phyloP scores from a whole-genome alignment of 805 yeast species.

The Candida ficus region DNA sequence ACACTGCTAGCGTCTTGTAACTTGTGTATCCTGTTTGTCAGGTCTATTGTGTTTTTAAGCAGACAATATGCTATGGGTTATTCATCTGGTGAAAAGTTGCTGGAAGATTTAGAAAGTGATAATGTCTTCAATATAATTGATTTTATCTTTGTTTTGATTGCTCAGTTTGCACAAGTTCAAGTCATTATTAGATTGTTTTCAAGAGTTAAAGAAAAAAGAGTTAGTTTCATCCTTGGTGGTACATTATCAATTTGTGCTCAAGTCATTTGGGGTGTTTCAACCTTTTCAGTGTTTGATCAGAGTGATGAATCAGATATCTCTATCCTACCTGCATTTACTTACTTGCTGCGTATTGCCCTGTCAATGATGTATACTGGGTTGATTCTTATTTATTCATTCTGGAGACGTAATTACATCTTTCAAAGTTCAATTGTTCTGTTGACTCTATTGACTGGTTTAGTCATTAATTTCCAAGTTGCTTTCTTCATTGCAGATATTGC shows the following conservation, averaged over 20 bases:
- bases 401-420: slow-evolving; percentile 47
- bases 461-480: slow-evolving; percentile 57
- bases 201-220: slow-evolving; percentile 62
- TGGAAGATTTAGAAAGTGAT: slow-evolving; percentile 39
- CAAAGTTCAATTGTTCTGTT: slow-evolving; percentile 46
- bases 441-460: slow-evolving; percentile 49
- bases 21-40: slow-evolving; percentile 44
- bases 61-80: slow-evolving; percentile 39
- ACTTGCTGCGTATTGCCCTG: slow-evolving; percentile 66
- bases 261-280: slow-evolving; percentile 64
- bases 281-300: slow-evolving; percentile 33
- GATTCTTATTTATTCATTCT: slow-evolving; percentile 48
- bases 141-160: slow-evolving; percentile 48
- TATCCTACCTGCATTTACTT: slow-evolving; percentile 68
- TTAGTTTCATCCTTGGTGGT: slow-evolving; percentile 55
- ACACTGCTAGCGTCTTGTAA: slow-evolving; percentile 51
- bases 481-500: slow-evolving; percentile 75
- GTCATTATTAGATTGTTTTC: slow-evolving; percentile 63
- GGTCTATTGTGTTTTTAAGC: slow-evolving; percentile 41
- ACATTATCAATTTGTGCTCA: slow-evolving; percentile 51
- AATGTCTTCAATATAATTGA: slow-evolving; percentile 50
- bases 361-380: slow-evolving; percentile 64
- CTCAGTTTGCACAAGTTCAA: slow-evolving; percentile 67
- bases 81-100: slow-evolving; percentile 36
- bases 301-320: slow-evolving; percentile 34